Evolutionary conservation across 2,329 filamentous ascomycete species (phyloP).

Genomic region (Arachnomyces sp.): DNA sequence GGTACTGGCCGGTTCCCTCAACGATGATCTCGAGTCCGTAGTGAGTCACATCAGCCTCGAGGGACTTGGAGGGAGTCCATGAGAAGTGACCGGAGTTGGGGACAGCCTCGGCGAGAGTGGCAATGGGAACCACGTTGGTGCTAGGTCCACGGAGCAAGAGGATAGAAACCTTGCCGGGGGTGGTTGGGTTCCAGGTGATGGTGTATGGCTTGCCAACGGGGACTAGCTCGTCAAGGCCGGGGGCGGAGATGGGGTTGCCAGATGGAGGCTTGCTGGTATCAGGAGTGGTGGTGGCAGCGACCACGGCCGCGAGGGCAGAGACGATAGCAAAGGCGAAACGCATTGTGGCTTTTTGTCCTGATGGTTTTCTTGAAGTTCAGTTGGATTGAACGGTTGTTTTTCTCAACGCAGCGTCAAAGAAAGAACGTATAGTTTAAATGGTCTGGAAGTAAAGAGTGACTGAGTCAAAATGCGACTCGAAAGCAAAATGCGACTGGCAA

Average conservation of each 20-base stretch:
- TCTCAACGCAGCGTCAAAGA: conserved; percentile 11
- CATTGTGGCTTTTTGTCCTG: conserved; percentile 22
- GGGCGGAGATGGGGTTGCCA: conserved; percentile 49
- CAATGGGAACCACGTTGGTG: conserved; percentile 44
- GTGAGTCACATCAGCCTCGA: conserved; percentile 42
- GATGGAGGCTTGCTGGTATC: conserved; percentile 26
- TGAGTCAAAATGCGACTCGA: conserved; percentile 9
- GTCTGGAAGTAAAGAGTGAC: conserved; percentile 18
- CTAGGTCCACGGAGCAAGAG: conserved; percentile 52
- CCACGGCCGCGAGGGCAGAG: conserved; percentile 31
- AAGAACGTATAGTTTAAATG: conserved; percentile 20
- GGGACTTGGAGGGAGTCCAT: conserved; percentile 45
- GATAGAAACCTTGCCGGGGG: conserved; percentile 41
- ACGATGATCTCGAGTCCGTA: conserved; percentile 57
- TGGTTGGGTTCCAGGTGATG: conserved; percentile 49
- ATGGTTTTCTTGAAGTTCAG: not conserved
- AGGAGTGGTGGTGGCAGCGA: conserved; percentile 29
- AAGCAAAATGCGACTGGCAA: conserved; percentile 15
- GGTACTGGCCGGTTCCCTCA: conserved; percentile 51
- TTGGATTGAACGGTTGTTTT: not conserved
- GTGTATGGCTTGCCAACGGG: conserved; percentile 48
- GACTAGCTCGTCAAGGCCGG: conserved; percentile 45
- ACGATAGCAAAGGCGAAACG: conserved; percentile 29
- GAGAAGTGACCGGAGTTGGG: conserved; percentile 47
- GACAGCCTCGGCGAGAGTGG: conserved; percentile 45